Conservation (phyloP, 1,284 basidiomycete species). For the Trametes pubescens region DNA sequence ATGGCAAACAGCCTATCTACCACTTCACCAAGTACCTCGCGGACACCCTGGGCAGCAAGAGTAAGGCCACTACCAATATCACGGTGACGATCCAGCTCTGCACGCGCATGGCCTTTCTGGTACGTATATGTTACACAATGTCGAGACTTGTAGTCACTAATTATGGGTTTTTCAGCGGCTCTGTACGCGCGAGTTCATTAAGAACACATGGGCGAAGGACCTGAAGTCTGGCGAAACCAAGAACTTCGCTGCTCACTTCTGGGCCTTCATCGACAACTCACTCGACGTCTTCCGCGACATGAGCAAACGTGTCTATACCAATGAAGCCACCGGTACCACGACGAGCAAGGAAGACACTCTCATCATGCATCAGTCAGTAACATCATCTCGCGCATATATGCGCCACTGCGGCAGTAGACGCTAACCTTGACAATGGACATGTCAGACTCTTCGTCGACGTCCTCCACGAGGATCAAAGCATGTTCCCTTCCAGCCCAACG, state of each 20-base stretch:
- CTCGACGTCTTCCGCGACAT: background rate
- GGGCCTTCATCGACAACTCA: too few relatives aligned
- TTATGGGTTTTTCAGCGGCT: too few relatives aligned
- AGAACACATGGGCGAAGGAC: too few relatives aligned
- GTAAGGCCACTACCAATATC: background rate
- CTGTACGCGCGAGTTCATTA: too few relatives aligned
- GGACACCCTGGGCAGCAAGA: background rate
- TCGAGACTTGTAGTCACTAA: too few relatives aligned
- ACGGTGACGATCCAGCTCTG: background rate
- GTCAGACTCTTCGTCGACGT: background rate
- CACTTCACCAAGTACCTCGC: background rate
- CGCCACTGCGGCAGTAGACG: background rate
- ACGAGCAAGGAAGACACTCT: background rate
- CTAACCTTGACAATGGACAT: background rate
- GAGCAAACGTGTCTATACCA: background rate
- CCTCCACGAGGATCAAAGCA: background rate
- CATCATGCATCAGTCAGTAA: background rate
- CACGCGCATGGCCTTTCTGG: constrained; percentile 3
- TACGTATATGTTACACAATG: too few relatives aligned
- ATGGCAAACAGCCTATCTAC: background rate
- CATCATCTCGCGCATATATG: background rate
- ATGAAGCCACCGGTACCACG: too few relatives aligned
- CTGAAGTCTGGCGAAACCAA: too few relatives aligned
- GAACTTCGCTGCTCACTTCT: too few relatives aligned
- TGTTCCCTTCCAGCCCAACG: background rate